Percentiles rank a stretch among this genome's conserved stretches.
phyloP scores from a whole-genome alignment of 2,329 filamentous ascomycete species.

The Pezicula carpinea region DNA sequence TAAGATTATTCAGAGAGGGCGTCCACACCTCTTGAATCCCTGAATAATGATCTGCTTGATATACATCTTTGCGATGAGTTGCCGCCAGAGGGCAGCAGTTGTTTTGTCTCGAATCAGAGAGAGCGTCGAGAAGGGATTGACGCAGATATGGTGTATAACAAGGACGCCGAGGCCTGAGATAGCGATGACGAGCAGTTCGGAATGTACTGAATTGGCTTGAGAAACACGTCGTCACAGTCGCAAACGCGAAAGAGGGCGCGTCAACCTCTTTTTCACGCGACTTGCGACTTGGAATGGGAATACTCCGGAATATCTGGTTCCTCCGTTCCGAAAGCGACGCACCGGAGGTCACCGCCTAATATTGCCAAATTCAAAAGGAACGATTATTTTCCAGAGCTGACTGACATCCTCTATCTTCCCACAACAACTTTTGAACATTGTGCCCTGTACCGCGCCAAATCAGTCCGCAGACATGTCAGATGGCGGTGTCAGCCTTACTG shows the following conservation, averaged over 20 bases:
- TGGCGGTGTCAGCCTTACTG: conserved; percentile 8
- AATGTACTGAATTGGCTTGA: too few species aligned
- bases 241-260: too few species aligned
- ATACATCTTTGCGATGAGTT: conserved; percentile 61
- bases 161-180: too few species aligned
- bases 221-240: too few species aligned
- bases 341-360: background rate
- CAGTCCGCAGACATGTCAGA: background rate
- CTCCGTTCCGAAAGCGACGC: too few species aligned
- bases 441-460: background rate
- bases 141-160: background rate
- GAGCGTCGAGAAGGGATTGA: background rate
- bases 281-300: too few species aligned
- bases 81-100: conserved; percentile 12
- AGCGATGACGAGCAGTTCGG: too few species aligned
- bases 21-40: conserved; percentile 89
- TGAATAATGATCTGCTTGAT: conserved; percentile 99
- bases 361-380: conserved; percentile 1
- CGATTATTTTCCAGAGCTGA: background rate
- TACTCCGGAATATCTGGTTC: too few species aligned
- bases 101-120: conserved; percentile 3
- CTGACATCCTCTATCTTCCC: too few species aligned
- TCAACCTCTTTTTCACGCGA: too few species aligned
- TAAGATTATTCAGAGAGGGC: background rate
- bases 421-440: background rate